phyloP scores from a whole-genome alignment of 2,329 filamentous ascomycete species.

The Verticillium klebahnii region DNA sequence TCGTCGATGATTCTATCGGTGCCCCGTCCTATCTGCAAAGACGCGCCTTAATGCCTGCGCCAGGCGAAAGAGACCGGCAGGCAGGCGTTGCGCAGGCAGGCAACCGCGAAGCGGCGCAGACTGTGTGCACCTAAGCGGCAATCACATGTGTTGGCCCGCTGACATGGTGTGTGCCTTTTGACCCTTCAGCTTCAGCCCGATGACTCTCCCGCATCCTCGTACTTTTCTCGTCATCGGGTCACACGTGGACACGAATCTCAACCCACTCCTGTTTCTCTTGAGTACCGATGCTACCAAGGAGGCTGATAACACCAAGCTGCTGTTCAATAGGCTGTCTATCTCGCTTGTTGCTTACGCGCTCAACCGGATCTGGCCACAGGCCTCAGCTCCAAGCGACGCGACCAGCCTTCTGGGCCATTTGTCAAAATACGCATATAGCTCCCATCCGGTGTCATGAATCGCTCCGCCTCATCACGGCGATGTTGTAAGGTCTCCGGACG shows the following conservation, averaged over 20 bases:
- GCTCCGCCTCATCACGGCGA: background rate
- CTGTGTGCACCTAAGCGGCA: background rate
- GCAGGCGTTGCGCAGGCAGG: background rate
- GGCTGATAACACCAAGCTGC: background rate
- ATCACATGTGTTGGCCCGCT: background rate
- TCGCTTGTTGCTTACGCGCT: background rate
- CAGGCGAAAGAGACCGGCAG: background rate
- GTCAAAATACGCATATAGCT: background rate
- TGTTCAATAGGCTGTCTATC: background rate
- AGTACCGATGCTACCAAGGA: background rate
- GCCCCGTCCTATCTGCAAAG: background rate
- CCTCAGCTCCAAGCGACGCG: background rate
- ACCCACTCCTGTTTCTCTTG: background rate
- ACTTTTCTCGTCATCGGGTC: background rate
- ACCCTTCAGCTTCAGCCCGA: background rate
- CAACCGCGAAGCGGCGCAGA: background rate
- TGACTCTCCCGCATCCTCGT: background rate
- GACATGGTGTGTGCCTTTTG: background rate
- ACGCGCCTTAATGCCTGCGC: background rate
- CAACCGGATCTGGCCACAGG: background rate
- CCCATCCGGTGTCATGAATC: background rate
- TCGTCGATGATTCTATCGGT: background rate
- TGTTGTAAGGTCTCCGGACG: background rate
- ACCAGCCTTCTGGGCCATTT: background rate
- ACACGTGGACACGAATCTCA: background rate